Evolutionary conservation across 2,329 filamentous ascomycete genomes (phyloP), one percentile per base, ranked within the genome.

Genomic region (Berkeleyomyces basicola): DNA sequence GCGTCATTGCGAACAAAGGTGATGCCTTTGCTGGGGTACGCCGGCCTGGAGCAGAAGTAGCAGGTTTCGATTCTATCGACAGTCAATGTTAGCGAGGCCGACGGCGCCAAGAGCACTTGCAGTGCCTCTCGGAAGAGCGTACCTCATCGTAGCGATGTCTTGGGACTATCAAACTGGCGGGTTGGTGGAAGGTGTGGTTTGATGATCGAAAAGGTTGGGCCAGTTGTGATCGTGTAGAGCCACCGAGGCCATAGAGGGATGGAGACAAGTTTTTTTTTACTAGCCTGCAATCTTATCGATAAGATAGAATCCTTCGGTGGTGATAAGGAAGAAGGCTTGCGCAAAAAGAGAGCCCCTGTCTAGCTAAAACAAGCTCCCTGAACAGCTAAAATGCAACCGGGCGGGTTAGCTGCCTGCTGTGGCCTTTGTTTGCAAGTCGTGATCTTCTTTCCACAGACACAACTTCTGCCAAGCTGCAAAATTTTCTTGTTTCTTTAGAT

Each of bases 1-100:
- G 73, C 74, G 70, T 79, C 77, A 67, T 79, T 79, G 61, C 77
- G 73, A 64, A 77, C 74, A 69, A 79, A 79, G 31, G 72, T 74
- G 57, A 82, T 82, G 66, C 79, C 79, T 72, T 82, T 83, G 72
- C 76, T 77, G 53, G 78, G 78, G 69, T 79, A 80, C 62, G 77
- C 74, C 68, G 78, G 77, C 67, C 77, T 73, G 68, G 73, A 73
- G 71, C 75, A 77, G 65, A 76, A 77, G 67, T 73, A 76, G 68
- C 75, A 77, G 53, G 73, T 73, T 67, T 77, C 75, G 69, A 77
- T 75, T 70, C 74, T 75, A 62, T 37, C 47, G 51, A 44, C 10
- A 23, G 23, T 23, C 16, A n/a, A 49, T 40, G 51, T 64, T 62
- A 61, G 37, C 14, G n/a, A 49, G 33, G 7, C 57, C 4, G 61